A percentile compares a stretch with the other conserved stretches of the same genome.
Evolutionary conservation across 2,329 filamentous ascomycete species (phyloP).

Genomic region (Dendrostoma leiphaemia): DNA sequence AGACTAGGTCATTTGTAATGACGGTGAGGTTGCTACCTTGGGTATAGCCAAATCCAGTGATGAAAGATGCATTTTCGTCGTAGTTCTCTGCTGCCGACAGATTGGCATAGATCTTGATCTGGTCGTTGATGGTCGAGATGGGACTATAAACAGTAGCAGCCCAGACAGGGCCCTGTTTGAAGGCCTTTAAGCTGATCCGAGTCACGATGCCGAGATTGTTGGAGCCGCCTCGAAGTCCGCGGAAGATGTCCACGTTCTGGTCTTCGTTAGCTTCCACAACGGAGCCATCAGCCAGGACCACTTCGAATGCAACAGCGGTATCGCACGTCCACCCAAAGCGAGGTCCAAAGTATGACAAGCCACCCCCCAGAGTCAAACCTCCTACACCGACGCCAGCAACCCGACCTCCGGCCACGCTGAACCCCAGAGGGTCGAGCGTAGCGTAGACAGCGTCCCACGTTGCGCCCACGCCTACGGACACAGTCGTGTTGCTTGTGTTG

Average conservation of each 20-base stretch:
- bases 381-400: conserved; percentile 16
- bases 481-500: background rate
- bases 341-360: background rate
- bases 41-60: background rate
- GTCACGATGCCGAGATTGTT: conserved; percentile 25
- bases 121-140: background rate
- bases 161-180: conserved; percentile 15
- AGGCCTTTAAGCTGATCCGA: conserved; percentile 16
- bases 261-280: background rate
- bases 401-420: conserved; percentile 17
- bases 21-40: background rate
- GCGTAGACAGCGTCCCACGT: conserved; percentile 13
- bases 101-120: background rate
- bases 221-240: background rate
- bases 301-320: background rate
- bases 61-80: background rate
- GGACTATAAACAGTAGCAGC: background rate
- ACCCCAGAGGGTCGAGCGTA: conserved; percentile 17
- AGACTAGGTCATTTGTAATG: background rate
- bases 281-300: background rate
- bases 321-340: conserved; percentile 3
- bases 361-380: conserved; percentile 15
- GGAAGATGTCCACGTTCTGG: background rate
- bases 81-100: background rate
- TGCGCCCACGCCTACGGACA: conserved; percentile 12